Evolutionary conservation across 2,329 filamentous ascomycete species (phyloP).

Genomic region (Fusarium armeniacum): DNA sequence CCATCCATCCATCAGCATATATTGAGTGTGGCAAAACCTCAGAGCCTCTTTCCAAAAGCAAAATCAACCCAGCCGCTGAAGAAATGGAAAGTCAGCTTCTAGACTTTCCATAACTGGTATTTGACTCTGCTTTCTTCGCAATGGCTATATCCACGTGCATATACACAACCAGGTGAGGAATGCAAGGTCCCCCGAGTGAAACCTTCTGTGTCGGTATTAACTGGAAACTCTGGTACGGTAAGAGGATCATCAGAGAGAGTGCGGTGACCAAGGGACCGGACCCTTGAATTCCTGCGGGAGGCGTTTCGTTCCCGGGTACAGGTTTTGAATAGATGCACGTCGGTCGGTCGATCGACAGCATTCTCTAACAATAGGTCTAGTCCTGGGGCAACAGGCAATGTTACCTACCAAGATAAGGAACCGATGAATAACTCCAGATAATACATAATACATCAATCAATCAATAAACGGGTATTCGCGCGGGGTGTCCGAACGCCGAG

Average conservation of each 20-base stretch:
- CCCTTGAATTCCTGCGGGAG: constrained; percentile 40
- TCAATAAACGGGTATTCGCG: neutral
- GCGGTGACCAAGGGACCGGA: constrained; percentile 24
- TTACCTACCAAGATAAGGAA: constrained; percentile 32
- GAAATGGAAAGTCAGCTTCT: constrained; percentile 29
- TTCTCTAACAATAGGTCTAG: constrained; percentile 27
- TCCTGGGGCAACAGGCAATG: constrained; percentile 15
- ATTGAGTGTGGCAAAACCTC: constrained; percentile 8
- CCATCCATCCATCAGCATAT: constrained; percentile 1
- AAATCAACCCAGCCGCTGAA: constrained; percentile 5
- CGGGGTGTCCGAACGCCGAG: constrained; percentile 43
- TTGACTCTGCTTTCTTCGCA: constrained; percentile 33
- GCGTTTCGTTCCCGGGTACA: constrained; percentile 32
- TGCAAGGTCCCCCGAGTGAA: constrained; percentile 34
- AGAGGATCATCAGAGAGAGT: neutral
- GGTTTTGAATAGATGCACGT: constrained; percentile 15
- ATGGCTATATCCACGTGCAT: constrained; percentile 37
- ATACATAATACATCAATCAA: neutral
- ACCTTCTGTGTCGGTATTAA: constrained; percentile 12
- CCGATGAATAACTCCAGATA: constrained; percentile 2
- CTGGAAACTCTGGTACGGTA: neutral
- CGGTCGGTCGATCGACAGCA: constrained; percentile 31
- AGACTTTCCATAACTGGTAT: constrained; percentile 42
- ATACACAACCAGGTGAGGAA: constrained; percentile 27
- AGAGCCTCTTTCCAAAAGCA: constrained; percentile 4